A percentile compares a stretch with the other conserved stretches of the same genome.
These are phyloP conservation scores for Nicotiana sylvestris DNA, from an alignment of 257 asterid species.

Conservation along the genomic window DNA sequence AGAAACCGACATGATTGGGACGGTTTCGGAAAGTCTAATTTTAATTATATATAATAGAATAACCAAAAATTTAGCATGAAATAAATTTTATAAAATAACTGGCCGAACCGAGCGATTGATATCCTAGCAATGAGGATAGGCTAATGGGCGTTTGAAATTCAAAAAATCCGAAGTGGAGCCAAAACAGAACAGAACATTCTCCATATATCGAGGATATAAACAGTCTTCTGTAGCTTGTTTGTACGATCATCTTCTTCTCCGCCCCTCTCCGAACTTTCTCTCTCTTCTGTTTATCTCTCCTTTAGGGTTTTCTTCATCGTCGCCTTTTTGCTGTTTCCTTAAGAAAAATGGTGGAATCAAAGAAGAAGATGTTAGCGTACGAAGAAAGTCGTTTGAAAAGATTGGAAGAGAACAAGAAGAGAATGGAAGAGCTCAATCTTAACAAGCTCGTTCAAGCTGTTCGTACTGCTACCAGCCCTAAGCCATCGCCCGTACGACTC, in stretches of 20 bases:
- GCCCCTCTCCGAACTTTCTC: neutral
- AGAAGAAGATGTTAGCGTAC: slow-evolving; percentile 34
- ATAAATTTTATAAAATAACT: no score
- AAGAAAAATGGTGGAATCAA: slow-evolving; percentile 47
- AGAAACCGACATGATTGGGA: no score
- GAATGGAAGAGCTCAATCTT: slow-evolving; percentile 67
- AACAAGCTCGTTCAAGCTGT: slow-evolving; percentile 51
- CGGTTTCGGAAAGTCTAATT: no score
- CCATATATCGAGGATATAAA: neutral
- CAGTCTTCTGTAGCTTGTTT: neutral
- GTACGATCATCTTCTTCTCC: neutral
- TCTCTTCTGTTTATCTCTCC: neutral
- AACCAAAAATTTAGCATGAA: no score
- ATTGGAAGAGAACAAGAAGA: slow-evolving; percentile 65
- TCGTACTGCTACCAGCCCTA: slow-evolving; percentile 31
- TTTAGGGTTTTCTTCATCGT: neutral
- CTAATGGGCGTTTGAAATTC: slow-evolving; percentile 3
- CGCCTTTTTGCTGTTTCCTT: neutral
- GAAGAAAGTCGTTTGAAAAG: slow-evolving; percentile 54
- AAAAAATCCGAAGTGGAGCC: slow-evolving; percentile 13
- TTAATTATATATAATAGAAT: no score
- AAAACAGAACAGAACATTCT: neutral
- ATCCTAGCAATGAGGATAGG: neutral
- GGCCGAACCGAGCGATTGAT: no score
- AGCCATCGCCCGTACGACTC: slow-evolving; percentile 43